phyloP scores from a whole-genome alignment of 129 eudicot species.

The Lonicera japonica region DNA sequence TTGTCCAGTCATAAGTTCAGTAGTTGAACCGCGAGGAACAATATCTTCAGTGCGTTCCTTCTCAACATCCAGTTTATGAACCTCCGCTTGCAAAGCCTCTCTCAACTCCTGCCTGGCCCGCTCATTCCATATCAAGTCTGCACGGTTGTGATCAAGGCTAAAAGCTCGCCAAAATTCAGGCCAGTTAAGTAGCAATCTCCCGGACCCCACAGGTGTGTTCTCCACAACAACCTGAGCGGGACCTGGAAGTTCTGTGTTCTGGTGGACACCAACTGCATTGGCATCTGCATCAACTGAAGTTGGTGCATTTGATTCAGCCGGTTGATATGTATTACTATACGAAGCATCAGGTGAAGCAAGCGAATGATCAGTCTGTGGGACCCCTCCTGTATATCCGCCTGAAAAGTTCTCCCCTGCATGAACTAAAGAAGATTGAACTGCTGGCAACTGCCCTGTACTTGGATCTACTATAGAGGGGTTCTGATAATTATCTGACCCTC shows the following conservation, averaged over 20 bases:
- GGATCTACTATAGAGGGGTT: conserved; percentile 24
- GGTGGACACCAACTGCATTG: conserved; percentile 23
- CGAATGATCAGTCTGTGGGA: conserved; percentile 35
- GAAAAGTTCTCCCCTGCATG: conserved; percentile 45
- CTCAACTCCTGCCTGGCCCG: conserved; percentile 90
- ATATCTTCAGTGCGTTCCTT: conserved; percentile 92
- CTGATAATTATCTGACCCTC: conserved; percentile 28
- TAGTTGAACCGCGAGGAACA: conserved; percentile 55
- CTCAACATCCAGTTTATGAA: conserved; percentile 88
- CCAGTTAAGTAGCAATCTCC: conserved; percentile 89
- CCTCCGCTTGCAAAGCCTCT: conserved; percentile 85
- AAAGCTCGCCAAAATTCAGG: conserved; percentile 96
- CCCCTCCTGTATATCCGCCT: conserved; percentile 24
- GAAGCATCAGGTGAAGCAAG: conserved; percentile 34
- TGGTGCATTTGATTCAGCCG: conserved; percentile 37
- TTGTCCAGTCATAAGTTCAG: conserved; percentile 42
- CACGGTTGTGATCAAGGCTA: conserved; percentile 95
- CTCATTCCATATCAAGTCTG: conserved; percentile 96
- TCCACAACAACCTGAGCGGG: conserved; percentile 98
- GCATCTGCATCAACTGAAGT: conserved; percentile 41
- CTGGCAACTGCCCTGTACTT: conserved; percentile 26
- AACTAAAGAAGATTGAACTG: conserved; percentile 30
- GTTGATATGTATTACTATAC: conserved; percentile 23
- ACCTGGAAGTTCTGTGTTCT: conserved; percentile 49
- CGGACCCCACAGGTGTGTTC: conserved; percentile 84